Conservation (phyloP, 106 monocot genomes). For the Posidonia australis region DNA sequence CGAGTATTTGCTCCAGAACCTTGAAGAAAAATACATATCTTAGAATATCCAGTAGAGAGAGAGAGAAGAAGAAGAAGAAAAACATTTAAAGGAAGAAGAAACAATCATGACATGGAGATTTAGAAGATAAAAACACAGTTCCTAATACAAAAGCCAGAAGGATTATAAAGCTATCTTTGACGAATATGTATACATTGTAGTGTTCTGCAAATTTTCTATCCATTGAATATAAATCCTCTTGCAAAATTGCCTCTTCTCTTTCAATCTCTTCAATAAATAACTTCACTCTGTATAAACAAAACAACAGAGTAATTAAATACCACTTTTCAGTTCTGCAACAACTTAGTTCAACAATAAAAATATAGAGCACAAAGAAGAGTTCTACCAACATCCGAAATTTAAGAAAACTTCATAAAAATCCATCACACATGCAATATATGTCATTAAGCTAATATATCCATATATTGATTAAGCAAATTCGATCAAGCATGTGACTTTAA, state of each 20-base stretch:
- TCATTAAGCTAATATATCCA: too few relatives aligned
- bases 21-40: conserved; percentile 11
- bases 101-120: neutral
- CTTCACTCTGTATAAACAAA: conserved; percentile 57
- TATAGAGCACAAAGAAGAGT: too few relatives aligned
- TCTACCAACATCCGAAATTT: too few relatives aligned
- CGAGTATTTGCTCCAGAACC: conserved; percentile 95
- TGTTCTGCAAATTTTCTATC: conserved; percentile 97
- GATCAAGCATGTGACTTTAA: too few relatives aligned
- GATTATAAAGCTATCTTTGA: neutral
- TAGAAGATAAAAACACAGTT: conserved; percentile 1
- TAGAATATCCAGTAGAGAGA: neutral
- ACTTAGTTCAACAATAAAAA: neutral
- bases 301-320: neutral
- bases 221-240: conserved; percentile 91
- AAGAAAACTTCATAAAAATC: too few relatives aligned
- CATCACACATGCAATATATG: too few relatives aligned
- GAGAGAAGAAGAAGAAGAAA: too few relatives aligned
- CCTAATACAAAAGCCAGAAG: neutral
- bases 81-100: too few relatives aligned
- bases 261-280: conserved; percentile 92
- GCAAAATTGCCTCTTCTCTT: conserved; percentile 68
- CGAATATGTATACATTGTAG: conserved; percentile 55
- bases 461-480: too few relatives aligned
- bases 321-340: neutral